Evolutionary conservation across 441 rosid species (phyloP), one percentile per base, ranked within the genome.

Genomic region (Capsella rubella): DNA sequence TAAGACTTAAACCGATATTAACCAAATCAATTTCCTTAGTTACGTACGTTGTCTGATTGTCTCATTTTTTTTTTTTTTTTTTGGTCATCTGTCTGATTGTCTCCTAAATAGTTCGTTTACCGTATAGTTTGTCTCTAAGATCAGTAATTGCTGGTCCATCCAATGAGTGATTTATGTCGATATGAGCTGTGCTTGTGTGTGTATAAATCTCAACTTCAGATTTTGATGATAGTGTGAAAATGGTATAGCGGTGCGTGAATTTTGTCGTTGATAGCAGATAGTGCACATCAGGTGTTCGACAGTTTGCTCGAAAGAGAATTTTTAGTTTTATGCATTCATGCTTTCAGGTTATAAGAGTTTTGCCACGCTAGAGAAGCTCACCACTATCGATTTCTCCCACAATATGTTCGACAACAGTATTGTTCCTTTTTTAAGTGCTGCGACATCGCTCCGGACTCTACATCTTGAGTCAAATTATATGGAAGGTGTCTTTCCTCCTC

Each of bases 401-500:
- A 71, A 50, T 71, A 0, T 28, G 40, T 29, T 71, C 51, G 40
- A 71, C 67, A 71, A 71, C 67, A 71, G 51, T n/a, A 29, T 59
- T 71, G 40, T 49, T 39, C 59, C 67, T 12, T 59, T 35, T 12
- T 9, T 70, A 35, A 71, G 25, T 49, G 67, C 67, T 37, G 59
- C 67, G 0, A 50, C 40, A 12, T 71, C 67, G 59, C 21, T 71
- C 5, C 39, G 11, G 74, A 39, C 39, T 50, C 21, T 71, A 4
- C 14, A 50, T 71, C 74, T 71, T 28, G 51, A 15, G 9, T 15
- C 18, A 28, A 60, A 60, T 60, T 15, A 27, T 39, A 39, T 71
- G 74, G 74, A 71, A 59, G 74, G 74, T 37, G 59, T 71, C 67
- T 59, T 59, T 39, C 74, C 74, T 37, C 59, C 59, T 27, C 9